phyloP scores from a whole-genome alignment of 495 filamentous ascomycete genomes.

The Pyrenula massariospora region DNA sequence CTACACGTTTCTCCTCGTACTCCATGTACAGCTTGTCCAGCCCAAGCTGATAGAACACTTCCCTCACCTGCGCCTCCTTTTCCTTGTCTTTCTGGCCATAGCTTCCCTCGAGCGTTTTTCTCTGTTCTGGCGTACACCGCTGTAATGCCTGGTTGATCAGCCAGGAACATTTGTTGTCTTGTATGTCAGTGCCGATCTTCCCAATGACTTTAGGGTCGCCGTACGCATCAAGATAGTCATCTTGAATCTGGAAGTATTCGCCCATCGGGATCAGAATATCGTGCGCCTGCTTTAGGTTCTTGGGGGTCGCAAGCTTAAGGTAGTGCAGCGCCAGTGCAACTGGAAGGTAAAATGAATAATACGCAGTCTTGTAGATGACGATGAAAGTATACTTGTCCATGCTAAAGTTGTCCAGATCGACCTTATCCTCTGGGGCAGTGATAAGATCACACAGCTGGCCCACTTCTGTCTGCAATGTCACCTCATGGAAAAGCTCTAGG shows the following conservation, averaged over 20 bases:
- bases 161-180: constrained; percentile 99
- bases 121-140: constrained; percentile 67
- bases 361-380: constrained; percentile 98
- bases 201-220: constrained; percentile 83
- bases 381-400: constrained; percentile 96
- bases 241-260: constrained; percentile 98
- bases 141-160: constrained; percentile 85
- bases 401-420: constrained; percentile 83
- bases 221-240: constrained; percentile 97
- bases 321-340: constrained; percentile 83
- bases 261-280: constrained; percentile 96
- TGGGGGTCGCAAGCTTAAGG: constrained; percentile 65
- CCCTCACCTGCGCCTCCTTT: constrained; percentile 76
- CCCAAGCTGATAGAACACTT: constrained; percentile 70
- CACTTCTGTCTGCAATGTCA: constrained; percentile 83
- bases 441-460: constrained; percentile 91
- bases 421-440: constrained; percentile 84
- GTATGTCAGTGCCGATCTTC: constrained; percentile 97
- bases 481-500: constrained; percentile 91
- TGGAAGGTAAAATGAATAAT: constrained; percentile 97
- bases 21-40: constrained; percentile 71
- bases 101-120: constrained; percentile 43
- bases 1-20: constrained; percentile 78
- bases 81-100: constrained; percentile 81
- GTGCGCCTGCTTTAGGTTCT: constrained; percentile 75